Evolutionary conservation across 2,329 filamentous ascomycete genomes (phyloP), one percentile per base, ranked within the genome.

Genomic region (Lecanosticta acicola): DNA sequence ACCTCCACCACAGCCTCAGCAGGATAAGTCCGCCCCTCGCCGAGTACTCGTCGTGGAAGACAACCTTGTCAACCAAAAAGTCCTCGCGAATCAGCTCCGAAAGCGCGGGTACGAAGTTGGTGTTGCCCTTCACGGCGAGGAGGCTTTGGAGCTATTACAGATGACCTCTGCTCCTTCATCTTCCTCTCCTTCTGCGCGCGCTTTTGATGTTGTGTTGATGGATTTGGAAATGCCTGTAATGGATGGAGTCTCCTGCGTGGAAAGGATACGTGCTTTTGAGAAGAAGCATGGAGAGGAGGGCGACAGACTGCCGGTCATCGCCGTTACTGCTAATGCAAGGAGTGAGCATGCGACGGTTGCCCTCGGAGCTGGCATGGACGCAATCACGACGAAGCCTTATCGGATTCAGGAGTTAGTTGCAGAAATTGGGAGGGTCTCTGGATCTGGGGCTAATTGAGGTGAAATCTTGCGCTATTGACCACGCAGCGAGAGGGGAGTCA

Each of bases 201-300:
- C 39, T 14, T 55, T 63, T 13, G 50, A 53, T 34, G 34, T 61
- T 11, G 49, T 62, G 5, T 48, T 61, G 18, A 59, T 62, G 56
- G 61, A 63, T 39, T 51, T 62, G 16, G 60, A 63, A 45, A 63
- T 63, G 60, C 60, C 60, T 2, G 51, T 60, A n/a, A 59, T 59
- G 49, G 53, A 61, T 33, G 60, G 60, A 7, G 38, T 61, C 3
- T 55, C 50, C 3, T 61, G 59, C 34, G 48, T 56, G 3, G 39
- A 51, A 10, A 43, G 43, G 13, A 62, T 63, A 35, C 45, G 60
- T n/a, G 50, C 55, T n/a, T 48, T 55, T 39, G 54, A 63, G 39
- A 19, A 39, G 8, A 49, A 49, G 4, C 37, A 46, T 14, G 41
- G 42, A 17, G 26, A 24, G 7, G 16, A 46, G 51, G 34, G 5